Conservation (phyloP, 192 early-diverging fungal species). For the Chytriomyces confervae region DNA sequence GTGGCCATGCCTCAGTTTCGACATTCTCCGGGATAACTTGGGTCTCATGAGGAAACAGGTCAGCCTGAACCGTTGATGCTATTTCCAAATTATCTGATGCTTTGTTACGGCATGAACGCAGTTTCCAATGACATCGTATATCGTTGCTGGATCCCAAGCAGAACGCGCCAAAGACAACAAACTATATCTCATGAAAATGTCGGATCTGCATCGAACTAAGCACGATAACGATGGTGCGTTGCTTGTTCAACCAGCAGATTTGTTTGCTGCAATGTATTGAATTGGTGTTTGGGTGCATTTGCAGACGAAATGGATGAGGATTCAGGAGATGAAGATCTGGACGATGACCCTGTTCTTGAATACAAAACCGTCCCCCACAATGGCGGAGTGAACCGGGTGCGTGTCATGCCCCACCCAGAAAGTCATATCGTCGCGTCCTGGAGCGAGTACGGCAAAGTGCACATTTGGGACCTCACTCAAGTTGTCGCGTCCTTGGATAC, state of each 20-base stretch:
- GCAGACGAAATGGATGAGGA: conserved; percentile 64
- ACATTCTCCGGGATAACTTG: conserved; percentile 86
- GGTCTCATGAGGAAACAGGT: conserved; percentile 76
- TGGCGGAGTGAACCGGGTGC: conserved; percentile 92
- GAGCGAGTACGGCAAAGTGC: conserved; percentile 95
- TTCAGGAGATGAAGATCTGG: conserved; percentile 83
- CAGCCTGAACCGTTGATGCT: conserved; percentile 26
- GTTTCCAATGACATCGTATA: conserved; percentile 91
- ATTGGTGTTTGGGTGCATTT: not conserved
- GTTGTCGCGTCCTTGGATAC: conserved; percentile 78
- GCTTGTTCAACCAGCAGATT: too few relatives aligned
- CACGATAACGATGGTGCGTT: conserved; percentile 72
- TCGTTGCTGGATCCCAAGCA: conserved; percentile 94
- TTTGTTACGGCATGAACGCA: conserved; percentile 22
- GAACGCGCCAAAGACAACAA: conserved; percentile 84
- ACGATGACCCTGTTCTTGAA: conserved; percentile 95
- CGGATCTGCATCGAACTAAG: conserved; percentile 89
- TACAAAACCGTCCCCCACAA: conserved; percentile 78
- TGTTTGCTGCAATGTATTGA: too few relatives aligned
- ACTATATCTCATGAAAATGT: conserved; percentile 94
- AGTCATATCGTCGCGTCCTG: conserved; percentile 86
- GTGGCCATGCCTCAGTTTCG: conserved; percentile 97
- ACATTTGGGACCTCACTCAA: conserved; percentile 87
- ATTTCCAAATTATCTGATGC: not conserved
- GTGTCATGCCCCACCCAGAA: conserved; percentile 79